These are phyloP conservation scores for Calycina herbarum DNA, from an alignment of 2,329 filamentous ascomycete genomes.

Conservation along the genomic window DNA sequence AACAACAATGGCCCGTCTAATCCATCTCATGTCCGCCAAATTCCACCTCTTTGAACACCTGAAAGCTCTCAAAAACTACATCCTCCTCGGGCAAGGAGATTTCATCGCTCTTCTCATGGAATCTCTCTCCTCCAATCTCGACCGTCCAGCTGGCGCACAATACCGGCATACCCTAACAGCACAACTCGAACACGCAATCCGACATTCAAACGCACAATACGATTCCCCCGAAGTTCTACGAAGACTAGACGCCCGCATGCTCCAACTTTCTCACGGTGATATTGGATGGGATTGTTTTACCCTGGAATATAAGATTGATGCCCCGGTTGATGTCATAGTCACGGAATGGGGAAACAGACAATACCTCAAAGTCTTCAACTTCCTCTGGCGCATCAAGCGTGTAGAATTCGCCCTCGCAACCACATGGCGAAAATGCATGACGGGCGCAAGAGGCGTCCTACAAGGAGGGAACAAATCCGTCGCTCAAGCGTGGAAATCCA, in stretches of 20 bases:
- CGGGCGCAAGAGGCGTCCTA: conserved; percentile 87
- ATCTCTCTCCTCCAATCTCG: conserved; percentile 86
- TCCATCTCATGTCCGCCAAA: conserved; percentile 90
- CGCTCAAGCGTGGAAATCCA: conserved; percentile 82
- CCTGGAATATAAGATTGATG: conserved; percentile 96
- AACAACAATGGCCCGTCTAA: conserved; percentile 93
- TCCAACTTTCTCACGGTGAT: conserved; percentile 92
- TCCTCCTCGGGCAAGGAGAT: conserved; percentile 91
- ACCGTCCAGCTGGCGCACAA: conserved; percentile 92
- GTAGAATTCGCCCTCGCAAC: conserved; percentile 91
- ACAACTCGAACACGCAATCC: conserved; percentile 96
- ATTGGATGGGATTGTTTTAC: conserved; percentile 99
- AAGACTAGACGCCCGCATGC: conserved; percentile 93
- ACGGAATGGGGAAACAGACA: conserved; percentile 94
- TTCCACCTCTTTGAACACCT: conserved; percentile 95
- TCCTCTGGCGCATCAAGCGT: conserved; percentile 95
- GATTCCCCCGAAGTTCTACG: conserved; percentile 89
- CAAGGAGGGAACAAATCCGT: conserved; percentile 71
- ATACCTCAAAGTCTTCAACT: conserved; percentile 99
- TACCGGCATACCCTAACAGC: conserved; percentile 96
- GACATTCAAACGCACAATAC: conserved; percentile 94
- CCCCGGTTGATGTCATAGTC: conserved; percentile 94
- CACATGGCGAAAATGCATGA: conserved; percentile 95
- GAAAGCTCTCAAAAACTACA: conserved; percentile 88
- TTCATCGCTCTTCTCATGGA: conserved; percentile 98